phyloP scores from a whole-genome alignment of 2,329 filamentous ascomycete genomes.

The Talaromyces sp. region DNA sequence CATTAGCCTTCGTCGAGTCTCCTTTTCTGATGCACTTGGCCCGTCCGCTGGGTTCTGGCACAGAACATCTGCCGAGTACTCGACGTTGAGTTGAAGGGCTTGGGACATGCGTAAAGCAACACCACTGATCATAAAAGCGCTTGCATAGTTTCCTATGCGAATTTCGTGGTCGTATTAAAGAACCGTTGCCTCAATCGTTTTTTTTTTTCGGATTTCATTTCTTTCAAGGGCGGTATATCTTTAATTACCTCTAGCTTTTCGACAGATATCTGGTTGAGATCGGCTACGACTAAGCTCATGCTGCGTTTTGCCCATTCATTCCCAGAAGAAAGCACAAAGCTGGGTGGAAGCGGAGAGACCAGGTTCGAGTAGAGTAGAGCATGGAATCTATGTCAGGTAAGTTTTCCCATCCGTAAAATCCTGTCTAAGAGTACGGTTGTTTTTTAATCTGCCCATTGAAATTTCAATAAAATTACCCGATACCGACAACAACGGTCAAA shows the following conservation, averaged over 20 bases:
- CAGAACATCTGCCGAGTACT: conserved; percentile 20
- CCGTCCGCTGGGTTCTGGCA: conserved; percentile 10
- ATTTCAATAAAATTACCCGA: too few relatives aligned
- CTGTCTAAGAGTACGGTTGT: too few relatives aligned
- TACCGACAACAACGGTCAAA: too few relatives aligned
- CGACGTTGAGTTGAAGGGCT: conserved; percentile 22
- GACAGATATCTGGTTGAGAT: conserved; percentile 14
- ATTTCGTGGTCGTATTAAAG: conserved; percentile 22
- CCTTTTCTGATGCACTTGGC: conserved; percentile 14
- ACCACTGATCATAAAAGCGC: conserved; percentile 21
- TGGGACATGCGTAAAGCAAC: conserved; percentile 20
- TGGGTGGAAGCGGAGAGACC: conserved; percentile 4
- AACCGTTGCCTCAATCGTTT: conserved; percentile 13
- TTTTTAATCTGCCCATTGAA: too few relatives aligned
- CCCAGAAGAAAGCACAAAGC: not conserved
- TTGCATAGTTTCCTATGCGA: conserved; percentile 21
- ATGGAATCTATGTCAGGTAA: not conserved
- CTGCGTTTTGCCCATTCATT: not conserved
- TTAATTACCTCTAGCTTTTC: conserved; percentile 5
- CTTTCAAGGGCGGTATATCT: not conserved
- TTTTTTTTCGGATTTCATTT: not conserved
- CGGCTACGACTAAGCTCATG: not conserved
- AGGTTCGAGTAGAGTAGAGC: conserved; percentile 18
- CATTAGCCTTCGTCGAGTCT: conserved; percentile 20
- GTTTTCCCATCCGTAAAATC: not conserved